phyloP scores from a whole-genome alignment of 179 eudicot species.

The Vitellaria paradoxa region DNA sequence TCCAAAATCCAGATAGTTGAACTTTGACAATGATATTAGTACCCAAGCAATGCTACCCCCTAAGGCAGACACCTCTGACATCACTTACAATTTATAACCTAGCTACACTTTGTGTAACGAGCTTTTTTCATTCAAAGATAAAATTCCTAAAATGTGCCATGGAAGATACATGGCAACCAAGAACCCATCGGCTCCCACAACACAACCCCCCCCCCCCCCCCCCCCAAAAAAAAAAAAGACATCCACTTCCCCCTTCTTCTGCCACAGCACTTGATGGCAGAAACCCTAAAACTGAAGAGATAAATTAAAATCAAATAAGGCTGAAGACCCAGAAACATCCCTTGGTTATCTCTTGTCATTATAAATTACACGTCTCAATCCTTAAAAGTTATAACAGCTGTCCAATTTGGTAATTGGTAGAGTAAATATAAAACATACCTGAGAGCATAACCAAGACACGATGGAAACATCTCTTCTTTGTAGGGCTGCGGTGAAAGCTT shows the following conservation, averaged over 20 bases:
- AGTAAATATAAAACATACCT: conserved; percentile 47
- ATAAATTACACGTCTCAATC: not conserved
- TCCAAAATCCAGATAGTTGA: conserved; percentile 10
- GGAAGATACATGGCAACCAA: no score
- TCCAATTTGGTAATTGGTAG: not conserved
- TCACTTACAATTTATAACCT: not conserved
- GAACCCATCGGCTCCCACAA: no score
- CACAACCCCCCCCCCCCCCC: no score
- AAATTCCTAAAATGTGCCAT: not conserved
- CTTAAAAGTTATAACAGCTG: not conserved
- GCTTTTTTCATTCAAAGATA: not conserved
- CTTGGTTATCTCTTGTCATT: not conserved
- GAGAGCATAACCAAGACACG: conserved; percentile 97
- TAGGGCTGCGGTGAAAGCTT: conserved; percentile 86
- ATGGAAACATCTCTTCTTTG: conserved; percentile 91
- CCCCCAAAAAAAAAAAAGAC: no score
- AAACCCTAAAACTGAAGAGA: not conserved
- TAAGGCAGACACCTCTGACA: not conserved
- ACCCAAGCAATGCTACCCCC: not conserved
- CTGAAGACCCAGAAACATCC: not conserved
- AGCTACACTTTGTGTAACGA: not conserved
- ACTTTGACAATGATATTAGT: not conserved
- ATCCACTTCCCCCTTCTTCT: no score
- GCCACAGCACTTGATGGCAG: not conserved
- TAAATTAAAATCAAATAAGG: not conserved